Conservation (phyloP, 176 grass and related monocot genomes). For the Lolium multiflorum region DNA sequence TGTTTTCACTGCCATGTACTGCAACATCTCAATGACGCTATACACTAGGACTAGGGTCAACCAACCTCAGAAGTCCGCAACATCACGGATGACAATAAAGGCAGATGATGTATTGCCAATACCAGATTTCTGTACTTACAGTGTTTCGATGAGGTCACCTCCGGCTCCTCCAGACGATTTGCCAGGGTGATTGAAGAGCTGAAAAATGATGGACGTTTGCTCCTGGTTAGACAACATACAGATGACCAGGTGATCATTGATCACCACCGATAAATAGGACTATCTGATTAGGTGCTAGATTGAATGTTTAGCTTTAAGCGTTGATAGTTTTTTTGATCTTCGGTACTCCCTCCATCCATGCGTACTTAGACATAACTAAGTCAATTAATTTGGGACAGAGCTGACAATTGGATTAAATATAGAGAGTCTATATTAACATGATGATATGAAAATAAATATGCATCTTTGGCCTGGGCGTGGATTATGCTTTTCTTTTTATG, state of each 20-base stretch:
- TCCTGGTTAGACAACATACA: constrained; percentile 94
- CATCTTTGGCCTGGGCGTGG: too few species aligned
- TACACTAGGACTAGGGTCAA: constrained; percentile 63
- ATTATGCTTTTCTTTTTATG: too few species aligned
- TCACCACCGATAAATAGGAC: too few species aligned
- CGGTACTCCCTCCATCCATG: too few species aligned
- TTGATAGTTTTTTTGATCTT: too few species aligned
- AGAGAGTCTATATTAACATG: too few species aligned
- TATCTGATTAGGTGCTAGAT: too few species aligned
- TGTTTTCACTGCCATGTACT: constrained; percentile 71
- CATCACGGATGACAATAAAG: constrained; percentile 81
- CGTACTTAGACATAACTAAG: too few species aligned
- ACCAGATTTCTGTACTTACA: constrained; percentile 73
- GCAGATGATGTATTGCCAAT: constrained; percentile 70
- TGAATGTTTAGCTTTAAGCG: too few species aligned
- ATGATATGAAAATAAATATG: too few species aligned
- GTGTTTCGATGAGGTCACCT: constrained; percentile 86
- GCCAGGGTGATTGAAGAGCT: constrained; percentile 90
- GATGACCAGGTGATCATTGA: neutral
- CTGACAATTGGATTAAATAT: too few species aligned
- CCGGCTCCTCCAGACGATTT: constrained; percentile 62
- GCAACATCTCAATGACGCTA: constrained; percentile 85
- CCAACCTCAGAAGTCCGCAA: constrained; percentile 63
- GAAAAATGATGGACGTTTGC: constrained; percentile 79
- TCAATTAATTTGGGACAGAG: too few species aligned